Percentiles rank a stretch among this genome's conserved stretches.
phyloP scores from a whole-genome alignment of 345 rosid genomes.

The Hibiscus mutabilis region DNA sequence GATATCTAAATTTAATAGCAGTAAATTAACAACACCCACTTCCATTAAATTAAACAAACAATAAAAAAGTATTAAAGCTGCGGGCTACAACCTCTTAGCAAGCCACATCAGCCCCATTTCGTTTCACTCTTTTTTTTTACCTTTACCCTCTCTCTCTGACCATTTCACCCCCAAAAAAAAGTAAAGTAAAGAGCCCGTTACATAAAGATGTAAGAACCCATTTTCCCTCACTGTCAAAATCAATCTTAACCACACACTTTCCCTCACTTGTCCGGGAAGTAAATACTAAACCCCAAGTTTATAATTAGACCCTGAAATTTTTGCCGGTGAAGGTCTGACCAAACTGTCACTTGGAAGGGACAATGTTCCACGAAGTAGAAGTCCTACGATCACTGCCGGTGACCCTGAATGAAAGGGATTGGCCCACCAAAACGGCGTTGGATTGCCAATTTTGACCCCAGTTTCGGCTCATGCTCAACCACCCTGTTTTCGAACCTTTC shows the following conservation, averaged over 20 bases:
- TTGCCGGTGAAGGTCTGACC: conserved; percentile 74
- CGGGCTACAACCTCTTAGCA: conserved; percentile 24
- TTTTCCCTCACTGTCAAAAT: not conserved
- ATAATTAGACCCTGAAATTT: conserved; percentile 44
- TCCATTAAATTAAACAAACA: not conserved
- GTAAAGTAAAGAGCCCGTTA: not conserved
- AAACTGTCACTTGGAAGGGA: conserved; percentile 61
- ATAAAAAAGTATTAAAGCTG: conserved; percentile 17
- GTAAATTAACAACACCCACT: conserved; percentile 1
- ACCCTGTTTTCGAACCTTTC: conserved; percentile 47
- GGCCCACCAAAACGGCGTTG: conserved; percentile 45
- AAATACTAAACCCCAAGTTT: not conserved
- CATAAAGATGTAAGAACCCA: not conserved
- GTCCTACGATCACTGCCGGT: conserved; percentile 56
- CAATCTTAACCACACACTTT: not conserved
- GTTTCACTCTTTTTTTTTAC: not conserved
- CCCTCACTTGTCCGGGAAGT: not conserved
- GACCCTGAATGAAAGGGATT: conserved; percentile 49
- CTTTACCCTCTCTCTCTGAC: not conserved
- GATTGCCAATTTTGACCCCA: conserved; percentile 85
- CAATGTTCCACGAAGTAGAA: conserved; percentile 72
- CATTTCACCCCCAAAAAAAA: not conserved
- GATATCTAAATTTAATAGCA: too few relatives aligned
- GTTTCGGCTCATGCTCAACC: conserved; percentile 61
- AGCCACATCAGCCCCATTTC: conserved; percentile 38